Base-by-base conservation (phyloP, 1,139 yeast genomes). In the Diutina rugosa region DNA sequence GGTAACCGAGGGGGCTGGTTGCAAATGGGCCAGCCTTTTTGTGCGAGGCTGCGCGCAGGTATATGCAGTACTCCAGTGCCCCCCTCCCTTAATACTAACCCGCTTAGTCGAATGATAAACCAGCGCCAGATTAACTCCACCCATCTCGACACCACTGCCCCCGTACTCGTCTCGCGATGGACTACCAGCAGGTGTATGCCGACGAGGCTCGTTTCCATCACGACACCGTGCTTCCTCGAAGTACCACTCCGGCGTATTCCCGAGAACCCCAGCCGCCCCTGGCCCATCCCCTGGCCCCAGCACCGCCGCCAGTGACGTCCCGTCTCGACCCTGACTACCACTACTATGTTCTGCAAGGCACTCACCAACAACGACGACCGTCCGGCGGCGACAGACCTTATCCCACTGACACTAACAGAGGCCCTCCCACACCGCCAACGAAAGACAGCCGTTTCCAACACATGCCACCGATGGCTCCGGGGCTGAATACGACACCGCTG, bases 251-350 rank as follows among this genome's bases (percentile, higher is more conserved):
- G 1, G 7, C 53, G 14, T 7, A n/a, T 10, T 18, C 41, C 3
- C 41, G 29, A 32, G 12, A 16, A 1, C 6, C 53, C 45, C 29
- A 12, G 4, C 44, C 14, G 32, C 18, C 9, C n/a, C 38, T 38
- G 29, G n/a, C n/a, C 1, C n/a, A 12, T 9, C 41, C 35, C 1
- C 12, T 4, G 7, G 30, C 49, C 1, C 18, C 32, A 10, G 35
- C 26, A 8, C 53, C 53, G 6, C 53, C 53, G 32, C 53, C 53
- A 49, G 53, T 49, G 53, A 49, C 53, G 16, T n/a, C 26, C 16
- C 53, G 53, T 32, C 28, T 49, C 7, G 53, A 49, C n/a, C 41
- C 41, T 9, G 28, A 49, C 21, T 49, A 49, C 32, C 41, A 49
- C n/a, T 49, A 49, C 32, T 49, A 49, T 29, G 53, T 49, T 16